Evolutionary conservation across 2,329 filamentous ascomycete genomes (phyloP).

Genomic region (Aureobasidium mangrovei): DNA sequence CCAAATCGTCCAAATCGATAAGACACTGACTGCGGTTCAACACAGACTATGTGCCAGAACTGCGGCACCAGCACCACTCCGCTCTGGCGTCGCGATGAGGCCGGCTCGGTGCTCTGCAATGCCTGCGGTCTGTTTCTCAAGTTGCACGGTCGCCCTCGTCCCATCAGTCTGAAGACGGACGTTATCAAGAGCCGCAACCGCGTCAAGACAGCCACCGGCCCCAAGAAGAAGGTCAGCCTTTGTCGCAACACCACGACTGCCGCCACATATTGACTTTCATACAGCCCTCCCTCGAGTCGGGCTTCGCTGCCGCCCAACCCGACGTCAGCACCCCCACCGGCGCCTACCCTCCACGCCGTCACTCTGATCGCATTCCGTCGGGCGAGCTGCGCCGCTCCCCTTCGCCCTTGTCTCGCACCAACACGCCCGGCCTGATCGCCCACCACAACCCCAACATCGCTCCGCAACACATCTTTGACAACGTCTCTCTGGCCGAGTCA

Average conservation of each 20-base stretch:
- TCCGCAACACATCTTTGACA: conserved; percentile 70
- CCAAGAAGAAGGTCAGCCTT: conserved; percentile 48
- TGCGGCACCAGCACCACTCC: conserved; percentile 93
- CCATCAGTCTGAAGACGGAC: conserved; percentile 96
- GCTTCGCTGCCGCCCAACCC: conserved; percentile 49
- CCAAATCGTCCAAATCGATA: conserved; percentile 21
- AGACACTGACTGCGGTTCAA: conserved; percentile 14
- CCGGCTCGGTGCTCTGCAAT: conserved; percentile 93
- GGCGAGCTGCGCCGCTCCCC: conserved; percentile 66
- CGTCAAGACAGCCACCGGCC: conserved; percentile 78
- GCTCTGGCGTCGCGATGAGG: conserved; percentile 94
- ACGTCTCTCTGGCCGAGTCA: conserved; percentile 56
- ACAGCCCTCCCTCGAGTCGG: conserved; percentile 40
- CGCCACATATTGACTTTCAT: neutral
- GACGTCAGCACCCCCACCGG: conserved; percentile 40
- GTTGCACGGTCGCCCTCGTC: conserved; percentile 83
- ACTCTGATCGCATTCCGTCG: conserved; percentile 63
- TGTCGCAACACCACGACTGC: neutral
- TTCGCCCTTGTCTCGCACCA: conserved; percentile 70
- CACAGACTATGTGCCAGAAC: conserved; percentile 94
- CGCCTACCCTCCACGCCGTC: conserved; percentile 18
- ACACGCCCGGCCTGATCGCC: conserved; percentile 62
- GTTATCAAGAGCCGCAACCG: conserved; percentile 99
- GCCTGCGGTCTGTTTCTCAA: conserved; percentile 97
- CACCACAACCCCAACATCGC: conserved; percentile 56